Evolutionary conservation across 768 basidiomycete species (phyloP), one percentile per base, ranked within the genome.

Genomic region (Galerina marginata): DNA sequence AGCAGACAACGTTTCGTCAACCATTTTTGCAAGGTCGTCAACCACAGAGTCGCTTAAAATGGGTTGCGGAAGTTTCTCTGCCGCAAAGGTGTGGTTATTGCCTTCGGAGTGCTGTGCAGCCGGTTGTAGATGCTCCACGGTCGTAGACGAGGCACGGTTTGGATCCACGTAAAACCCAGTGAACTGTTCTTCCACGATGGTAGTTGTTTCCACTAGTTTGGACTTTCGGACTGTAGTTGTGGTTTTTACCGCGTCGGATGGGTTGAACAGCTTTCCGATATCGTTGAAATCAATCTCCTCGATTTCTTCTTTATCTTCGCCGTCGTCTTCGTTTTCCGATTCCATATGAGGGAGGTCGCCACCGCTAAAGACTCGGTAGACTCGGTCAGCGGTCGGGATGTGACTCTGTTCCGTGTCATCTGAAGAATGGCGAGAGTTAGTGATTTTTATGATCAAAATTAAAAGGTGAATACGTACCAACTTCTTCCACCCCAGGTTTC

Each of bases 231-330:
- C 62, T 39, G 58, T 63, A 26, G 20, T 20, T 20, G 62, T 65
- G 9, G 53, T 65, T n/a, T 61, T 64, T 1, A 60, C 53, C 6
- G 63, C 43, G 14, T 50, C 61, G 6, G 58, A 56, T 6, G 65
- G 53, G 9, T 81, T 80, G 12, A 86, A 72, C 58, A 91, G 54
- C 59, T 75, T 78, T 1, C 73, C 83, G 44, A 88, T 66, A 49
- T 91, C 88, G 14, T 80, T 78, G 64, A 91, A 92, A 66, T 93
- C 87, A 12, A 92, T 77, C 66, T 86, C 86, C 67, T 85, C 81
- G 25, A 88, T 70, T 15, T 73, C 74, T 47, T 82, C 79, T 14
- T 70, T 59, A 14, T 67, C 57, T 11, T 70, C 62, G 16, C 67
- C 62, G 1, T 77, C 79, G 15, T 72, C 72, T 25, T 71, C 75